Conservation (phyloP, 164 flowering plant genomes). For the Dillenia turbinata region DNA sequence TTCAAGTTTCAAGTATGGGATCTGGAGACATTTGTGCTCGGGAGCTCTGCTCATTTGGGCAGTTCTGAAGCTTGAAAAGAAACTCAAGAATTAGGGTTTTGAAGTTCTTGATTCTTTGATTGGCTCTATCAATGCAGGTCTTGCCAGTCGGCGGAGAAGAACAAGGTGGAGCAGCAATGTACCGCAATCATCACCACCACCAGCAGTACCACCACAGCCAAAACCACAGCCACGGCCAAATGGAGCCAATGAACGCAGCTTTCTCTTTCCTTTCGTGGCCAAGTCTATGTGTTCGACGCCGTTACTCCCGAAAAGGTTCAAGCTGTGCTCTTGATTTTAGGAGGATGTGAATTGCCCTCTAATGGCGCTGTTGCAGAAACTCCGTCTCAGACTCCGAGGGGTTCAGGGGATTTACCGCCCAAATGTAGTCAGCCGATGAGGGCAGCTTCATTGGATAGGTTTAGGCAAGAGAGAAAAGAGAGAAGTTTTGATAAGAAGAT, state of each 20-base stretch:
- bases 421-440: slow-evolving; percentile 50
- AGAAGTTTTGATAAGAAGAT: slow-evolving; percentile 75
- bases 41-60: too few species aligned
- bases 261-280: slow-evolving; percentile 63
- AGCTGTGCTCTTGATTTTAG: slow-evolving; percentile 59
- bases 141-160: too few species aligned
- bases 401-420: slow-evolving; percentile 24
- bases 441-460: slow-evolving; percentile 56
- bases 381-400: slow-evolving; percentile 39
- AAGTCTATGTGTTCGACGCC: slow-evolving; percentile 57
- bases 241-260: slow-evolving; percentile 23
- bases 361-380: slow-evolving; percentile 10
- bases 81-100: too few species aligned
- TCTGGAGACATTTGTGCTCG: too few species aligned
- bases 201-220: too few species aligned
- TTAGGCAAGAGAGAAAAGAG: slow-evolving; percentile 66
- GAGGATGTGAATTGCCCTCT: slow-evolving; percentile 56
- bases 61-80: too few species aligned
- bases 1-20: slow-evolving; percentile 99
- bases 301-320: slow-evolving; percentile 69
- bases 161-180: too few species aligned
- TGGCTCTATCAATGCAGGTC: too few species aligned
- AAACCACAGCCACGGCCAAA: too few species aligned
- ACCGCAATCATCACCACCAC: too few species aligned
- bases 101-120: too few species aligned